These are phyloP conservation scores for Sugiyamaella paludigena DNA, from an alignment of 1,139 yeast species.

Conservation along the genomic window DNA sequence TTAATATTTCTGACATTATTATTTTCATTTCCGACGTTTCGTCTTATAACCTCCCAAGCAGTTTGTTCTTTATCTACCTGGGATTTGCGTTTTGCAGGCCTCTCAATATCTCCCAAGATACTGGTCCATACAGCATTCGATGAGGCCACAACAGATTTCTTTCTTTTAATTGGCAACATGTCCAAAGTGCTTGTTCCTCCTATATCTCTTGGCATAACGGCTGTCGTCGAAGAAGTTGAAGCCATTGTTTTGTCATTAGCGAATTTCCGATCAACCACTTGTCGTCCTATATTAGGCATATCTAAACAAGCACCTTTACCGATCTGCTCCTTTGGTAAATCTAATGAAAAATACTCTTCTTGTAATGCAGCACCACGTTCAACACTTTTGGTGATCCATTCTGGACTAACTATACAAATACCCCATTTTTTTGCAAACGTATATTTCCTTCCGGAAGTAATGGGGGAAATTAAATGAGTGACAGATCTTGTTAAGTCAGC, in stretches of 20 bases:
- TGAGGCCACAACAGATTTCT: slow-evolving; percentile 17
- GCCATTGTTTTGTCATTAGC: slow-evolving; percentile 23
- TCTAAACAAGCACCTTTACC: slow-evolving; percentile 54
- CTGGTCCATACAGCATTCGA: slow-evolving; percentile 26
- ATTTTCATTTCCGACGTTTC: background rate
- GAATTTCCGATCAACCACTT: slow-evolving; percentile 20
- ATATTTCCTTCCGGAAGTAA: slow-evolving; percentile 61
- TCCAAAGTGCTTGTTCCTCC: background rate
- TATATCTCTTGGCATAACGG: background rate
- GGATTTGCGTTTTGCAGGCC: slow-evolving; percentile 4
- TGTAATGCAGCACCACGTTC: slow-evolving; percentile 60
- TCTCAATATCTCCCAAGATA: slow-evolving; percentile 20
- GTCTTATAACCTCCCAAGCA: slow-evolving; percentile 7
- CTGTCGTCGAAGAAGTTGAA: background rate
- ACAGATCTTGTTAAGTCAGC: slow-evolving; percentile 55
- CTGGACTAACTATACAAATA: slow-evolving; percentile 68
- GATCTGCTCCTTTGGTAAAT: slow-evolving; percentile 36
- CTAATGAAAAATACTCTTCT: slow-evolving; percentile 46
- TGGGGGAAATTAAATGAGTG: slow-evolving; percentile 45
- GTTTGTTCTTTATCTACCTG: slow-evolving; percentile 2
- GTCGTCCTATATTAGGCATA: slow-evolving; percentile 1
- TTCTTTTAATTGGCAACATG: slow-evolving; percentile 15
- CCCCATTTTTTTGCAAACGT: slow-evolving; percentile 65
- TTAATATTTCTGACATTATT: slow-evolving; percentile 1
- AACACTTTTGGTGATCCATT: slow-evolving; percentile 67